Percentiles rank a stretch among this genome's conserved stretches.
phyloP scores from a whole-genome alignment of 2,329 filamentous ascomycete species.

The Diaporthe ampelina region DNA sequence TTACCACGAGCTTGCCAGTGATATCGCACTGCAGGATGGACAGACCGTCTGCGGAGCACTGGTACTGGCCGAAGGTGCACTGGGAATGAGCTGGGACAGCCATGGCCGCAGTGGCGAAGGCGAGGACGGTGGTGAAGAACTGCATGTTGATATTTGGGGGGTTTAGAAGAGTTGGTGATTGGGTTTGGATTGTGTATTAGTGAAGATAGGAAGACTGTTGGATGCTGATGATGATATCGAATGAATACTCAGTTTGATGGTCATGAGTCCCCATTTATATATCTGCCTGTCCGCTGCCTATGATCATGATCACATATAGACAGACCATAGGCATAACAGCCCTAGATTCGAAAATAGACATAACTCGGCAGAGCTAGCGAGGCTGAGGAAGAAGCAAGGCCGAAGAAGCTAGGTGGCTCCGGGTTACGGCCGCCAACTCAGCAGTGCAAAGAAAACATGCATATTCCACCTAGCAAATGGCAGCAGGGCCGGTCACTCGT shows the following conservation, averaged over 20 bases:
- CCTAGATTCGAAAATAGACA: constrained; percentile 4
- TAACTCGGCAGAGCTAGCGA: constrained; percentile 3
- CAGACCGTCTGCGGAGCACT: constrained; percentile 34
- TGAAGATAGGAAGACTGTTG: neutral
- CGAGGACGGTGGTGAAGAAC: constrained; percentile 40
- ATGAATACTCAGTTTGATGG: neutral
- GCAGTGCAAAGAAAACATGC: constrained; percentile 2
- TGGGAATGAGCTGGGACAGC: constrained; percentile 33
- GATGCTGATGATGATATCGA: constrained; percentile 6
- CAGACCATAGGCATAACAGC: neutral
- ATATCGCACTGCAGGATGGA: constrained; percentile 40
- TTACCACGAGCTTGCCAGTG: constrained; percentile 36
- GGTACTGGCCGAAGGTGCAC: constrained; percentile 41
- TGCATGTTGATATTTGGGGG: constrained; percentile 37
- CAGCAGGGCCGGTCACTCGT: neutral
- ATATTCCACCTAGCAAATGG: neutral
- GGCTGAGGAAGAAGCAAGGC: constrained; percentile 33
- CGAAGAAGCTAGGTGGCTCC: constrained; percentile 10
- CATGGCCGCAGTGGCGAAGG: constrained; percentile 40
- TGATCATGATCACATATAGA: neutral
- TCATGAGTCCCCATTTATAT: constrained; percentile 29
- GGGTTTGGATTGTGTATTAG: neutral
- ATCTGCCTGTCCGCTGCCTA: neutral
- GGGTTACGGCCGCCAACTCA: constrained; percentile 11
- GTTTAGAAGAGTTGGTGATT: neutral